phyloP scores from a whole-genome alignment of 208 protist genomes.

The Trichomonas gallinae region DNA sequence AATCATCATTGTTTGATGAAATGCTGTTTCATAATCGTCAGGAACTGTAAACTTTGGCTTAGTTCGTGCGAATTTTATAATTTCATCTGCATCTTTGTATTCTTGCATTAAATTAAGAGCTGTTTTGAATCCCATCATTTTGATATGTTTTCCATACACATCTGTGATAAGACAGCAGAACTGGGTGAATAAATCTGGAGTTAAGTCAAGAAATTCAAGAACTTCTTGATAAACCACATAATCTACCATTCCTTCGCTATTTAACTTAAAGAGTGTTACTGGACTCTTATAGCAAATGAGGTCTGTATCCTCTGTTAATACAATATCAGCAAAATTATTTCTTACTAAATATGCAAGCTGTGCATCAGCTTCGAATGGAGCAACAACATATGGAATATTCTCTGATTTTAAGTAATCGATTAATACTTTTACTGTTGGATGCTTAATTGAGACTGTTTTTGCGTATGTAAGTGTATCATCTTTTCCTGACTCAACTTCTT shows the following conservation, averaged over 20 bases:
- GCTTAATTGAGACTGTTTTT: background rate
- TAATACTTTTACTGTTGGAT: background rate
- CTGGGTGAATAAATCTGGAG: background rate
- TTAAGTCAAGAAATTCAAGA: background rate
- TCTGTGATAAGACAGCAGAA: background rate
- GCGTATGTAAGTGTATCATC: background rate
- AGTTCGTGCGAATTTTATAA: background rate
- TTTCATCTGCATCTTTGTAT: background rate
- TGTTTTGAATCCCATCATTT: background rate
- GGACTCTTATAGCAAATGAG: constrained; percentile 55
- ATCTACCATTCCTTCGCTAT: background rate
- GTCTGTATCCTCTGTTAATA: constrained; percentile 93
- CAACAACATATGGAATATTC: constrained; percentile 51
- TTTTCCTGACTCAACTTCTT: constrained; percentile 33
- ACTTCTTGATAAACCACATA: background rate
- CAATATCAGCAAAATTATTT: constrained; percentile 63
- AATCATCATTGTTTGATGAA: background rate
- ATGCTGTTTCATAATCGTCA: background rate
- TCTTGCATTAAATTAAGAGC: background rate
- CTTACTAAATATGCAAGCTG: constrained; percentile 81
- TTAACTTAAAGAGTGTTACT: background rate
- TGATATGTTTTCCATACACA: background rate
- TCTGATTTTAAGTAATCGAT: background rate
- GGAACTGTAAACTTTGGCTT: background rate
- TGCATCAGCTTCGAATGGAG: constrained; percentile 97